Evolutionary conservation across 1,284 basidiomycete genomes (phyloP).

Genomic region (Takashimella koratensis): DNA sequence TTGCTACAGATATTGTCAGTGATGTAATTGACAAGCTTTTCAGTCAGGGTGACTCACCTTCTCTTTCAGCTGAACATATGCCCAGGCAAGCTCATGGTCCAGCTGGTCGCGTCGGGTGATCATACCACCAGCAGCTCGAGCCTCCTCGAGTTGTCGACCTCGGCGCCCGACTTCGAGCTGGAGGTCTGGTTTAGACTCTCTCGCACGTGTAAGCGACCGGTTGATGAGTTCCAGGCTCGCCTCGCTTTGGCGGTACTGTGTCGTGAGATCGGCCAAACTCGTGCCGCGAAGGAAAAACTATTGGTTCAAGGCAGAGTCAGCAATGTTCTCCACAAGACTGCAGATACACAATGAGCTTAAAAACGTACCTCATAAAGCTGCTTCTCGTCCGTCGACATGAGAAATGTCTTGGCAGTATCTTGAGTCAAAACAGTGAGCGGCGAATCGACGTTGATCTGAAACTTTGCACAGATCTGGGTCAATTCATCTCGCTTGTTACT

Average conservation of each 20-base stretch:
- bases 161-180: conserved; percentile 14
- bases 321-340: no score
- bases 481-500: conserved; percentile 82
- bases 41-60: no score
- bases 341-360: no score
- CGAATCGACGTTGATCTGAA: conserved; percentile 91
- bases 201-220: conserved; percentile 16
- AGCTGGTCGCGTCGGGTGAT: not conserved
- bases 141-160: conserved; percentile 16
- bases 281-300: conserved; percentile 95
- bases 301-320: not conserved
- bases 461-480: conserved; percentile 81
- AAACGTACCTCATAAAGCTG: conserved; percentile 80
- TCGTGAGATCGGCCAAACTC: conserved; percentile 78
- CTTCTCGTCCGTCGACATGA: conserved; percentile 73
- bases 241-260: conserved; percentile 76
- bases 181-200: conserved; percentile 21
- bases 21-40: no score
- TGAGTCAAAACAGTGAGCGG: conserved; percentile 93
- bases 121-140: conserved; percentile 7
- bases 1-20: no score
- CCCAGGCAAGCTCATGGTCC: conserved; percentile 76
- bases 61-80: conserved; percentile 73
- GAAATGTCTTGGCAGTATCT: conserved; percentile 77
- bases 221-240: conserved; percentile 30